Percentiles rank a stretch among this genome's conserved stretches.
Evolutionary conservation across 495 filamentous ascomycete species (phyloP).

Genomic region (Pseudevernia furfuracea): DNA sequence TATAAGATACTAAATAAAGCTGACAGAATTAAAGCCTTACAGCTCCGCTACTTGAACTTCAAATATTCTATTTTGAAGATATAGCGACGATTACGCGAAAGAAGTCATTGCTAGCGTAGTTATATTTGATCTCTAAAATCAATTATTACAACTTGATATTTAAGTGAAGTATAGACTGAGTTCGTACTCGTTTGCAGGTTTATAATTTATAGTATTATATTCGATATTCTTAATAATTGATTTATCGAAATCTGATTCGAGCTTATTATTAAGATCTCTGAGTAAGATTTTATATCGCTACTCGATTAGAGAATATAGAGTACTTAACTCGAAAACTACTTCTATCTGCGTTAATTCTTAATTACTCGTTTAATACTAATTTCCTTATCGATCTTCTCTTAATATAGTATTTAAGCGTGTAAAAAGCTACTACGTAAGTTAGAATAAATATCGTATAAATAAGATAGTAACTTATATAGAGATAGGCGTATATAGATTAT

Average conservation of each 20-base stretch:
- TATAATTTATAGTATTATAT: no score
- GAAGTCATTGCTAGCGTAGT: no score
- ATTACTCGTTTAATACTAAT: neutral
- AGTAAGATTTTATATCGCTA: neutral
- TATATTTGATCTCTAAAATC: no score
- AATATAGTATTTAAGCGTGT: constrained; percentile 2
- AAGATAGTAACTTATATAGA: neutral
- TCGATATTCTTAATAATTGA: neutral
- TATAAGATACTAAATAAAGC: no score
- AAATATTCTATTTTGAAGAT: no score
- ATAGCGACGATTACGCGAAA: no score
- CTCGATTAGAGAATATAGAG: constrained; percentile 7
- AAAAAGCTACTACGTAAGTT: constrained; percentile 3
- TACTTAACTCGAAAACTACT: constrained; percentile 1
- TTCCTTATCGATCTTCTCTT: constrained; percentile 3
- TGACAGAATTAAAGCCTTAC: no score
- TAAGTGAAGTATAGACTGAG: no score
- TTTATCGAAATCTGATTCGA: neutral
- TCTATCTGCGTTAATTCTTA: neutral
- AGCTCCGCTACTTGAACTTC: no score
- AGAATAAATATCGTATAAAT: constrained; percentile 5
- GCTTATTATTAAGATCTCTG: constrained; percentile 8
- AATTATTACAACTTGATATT: no score
- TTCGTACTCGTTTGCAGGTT: no score
- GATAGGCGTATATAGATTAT: neutral